Evolutionary conservation across 202 grass and related monocot genomes (phyloP), one percentile per base, ranked within the genome.

Genomic region (Schoenoplectus triqueter): DNA sequence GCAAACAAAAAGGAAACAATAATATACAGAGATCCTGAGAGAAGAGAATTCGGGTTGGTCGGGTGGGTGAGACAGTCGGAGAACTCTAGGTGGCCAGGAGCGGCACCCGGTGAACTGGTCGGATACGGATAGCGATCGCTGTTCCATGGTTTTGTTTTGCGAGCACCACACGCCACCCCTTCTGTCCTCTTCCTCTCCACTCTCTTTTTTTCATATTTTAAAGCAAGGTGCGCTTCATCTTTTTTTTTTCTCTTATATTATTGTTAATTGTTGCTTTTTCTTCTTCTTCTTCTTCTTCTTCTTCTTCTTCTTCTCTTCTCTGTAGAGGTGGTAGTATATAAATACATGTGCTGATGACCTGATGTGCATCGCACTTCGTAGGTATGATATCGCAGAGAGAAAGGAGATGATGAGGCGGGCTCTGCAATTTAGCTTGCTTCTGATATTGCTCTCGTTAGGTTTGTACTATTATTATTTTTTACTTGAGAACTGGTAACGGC

Each of bases 381-480:
- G 81, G 81, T 6, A 83, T 83, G 81, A 66, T 82, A 51, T 82
- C 3, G 79, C 4, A 14, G 41, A 83, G 64, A 68, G 47, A 69
- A 31, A 69, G 80, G 65, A 50, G 31, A 31, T 2, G 60, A 81
- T 67, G 80, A 82, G 42, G 11, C 45, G 17, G 9, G 10, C 59
- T 67, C 6, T 20, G 64, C 5, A 0, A 39, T 54, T 83, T 41
- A 40, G 20, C 46, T 52, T 83, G 48, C 51, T 83, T 55, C 45
- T 70, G 19, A 54, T 69, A 82, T 68, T 82, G 63, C 80, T 82
- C 3, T 68, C 44, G 18, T 54, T 82, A 21, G 80, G 80, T 82
- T 22, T 13, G 73, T 76, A 11, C 39, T 56, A 2, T 39, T 74
- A 2, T 54, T 31, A 1, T 40, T 66, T 66, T 66, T 66, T 67